Evolutionary conservation across 139 green algal genomes (phyloP).

Genomic region (Tetradesmus lagerheimii): DNA sequence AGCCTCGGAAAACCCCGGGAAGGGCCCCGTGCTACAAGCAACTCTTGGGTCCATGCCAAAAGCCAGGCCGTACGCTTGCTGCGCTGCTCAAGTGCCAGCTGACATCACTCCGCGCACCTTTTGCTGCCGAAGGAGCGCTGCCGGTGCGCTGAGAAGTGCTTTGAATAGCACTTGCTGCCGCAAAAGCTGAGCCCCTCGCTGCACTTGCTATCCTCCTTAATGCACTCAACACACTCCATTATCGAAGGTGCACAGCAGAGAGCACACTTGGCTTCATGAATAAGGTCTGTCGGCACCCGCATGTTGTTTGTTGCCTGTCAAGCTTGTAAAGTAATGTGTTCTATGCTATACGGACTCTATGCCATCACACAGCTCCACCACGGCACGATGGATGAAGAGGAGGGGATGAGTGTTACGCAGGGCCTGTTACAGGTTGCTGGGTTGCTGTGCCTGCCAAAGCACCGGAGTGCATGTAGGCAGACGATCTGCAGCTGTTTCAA

Average conservation of each 20-base stretch:
- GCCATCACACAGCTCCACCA: no score
- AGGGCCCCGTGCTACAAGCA: background rate
- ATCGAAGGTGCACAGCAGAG: slow-evolving; percentile 22
- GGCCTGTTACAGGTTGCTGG: no score
- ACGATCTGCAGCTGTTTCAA: background rate
- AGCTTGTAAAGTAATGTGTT: background rate
- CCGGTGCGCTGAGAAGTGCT: slow-evolving; percentile 22
- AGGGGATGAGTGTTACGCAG: background rate
- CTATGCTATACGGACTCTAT: background rate
- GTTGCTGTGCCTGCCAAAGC: no score
- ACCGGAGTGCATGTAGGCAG: no score
- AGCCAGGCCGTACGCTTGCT: background rate
- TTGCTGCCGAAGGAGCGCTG: slow-evolving; percentile 33
- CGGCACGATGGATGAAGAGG: background rate
- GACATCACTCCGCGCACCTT: slow-evolving; percentile 3
- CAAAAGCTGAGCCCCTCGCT: slow-evolving; percentile 24
- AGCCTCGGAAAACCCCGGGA: background rate
- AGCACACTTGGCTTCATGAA: background rate
- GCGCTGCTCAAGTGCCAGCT: background rate
- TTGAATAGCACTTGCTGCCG: slow-evolving; percentile 7
- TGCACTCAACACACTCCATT: slow-evolving; percentile 34
- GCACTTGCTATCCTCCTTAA: slow-evolving; percentile 10
- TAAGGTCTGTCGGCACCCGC: slow-evolving; percentile 1
- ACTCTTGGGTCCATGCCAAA: background rate
- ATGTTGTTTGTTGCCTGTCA: background rate